Base-by-base conservation (phyloP, 805 yeast genomes). In the Saccharomycopsis javanensis region DNA sequence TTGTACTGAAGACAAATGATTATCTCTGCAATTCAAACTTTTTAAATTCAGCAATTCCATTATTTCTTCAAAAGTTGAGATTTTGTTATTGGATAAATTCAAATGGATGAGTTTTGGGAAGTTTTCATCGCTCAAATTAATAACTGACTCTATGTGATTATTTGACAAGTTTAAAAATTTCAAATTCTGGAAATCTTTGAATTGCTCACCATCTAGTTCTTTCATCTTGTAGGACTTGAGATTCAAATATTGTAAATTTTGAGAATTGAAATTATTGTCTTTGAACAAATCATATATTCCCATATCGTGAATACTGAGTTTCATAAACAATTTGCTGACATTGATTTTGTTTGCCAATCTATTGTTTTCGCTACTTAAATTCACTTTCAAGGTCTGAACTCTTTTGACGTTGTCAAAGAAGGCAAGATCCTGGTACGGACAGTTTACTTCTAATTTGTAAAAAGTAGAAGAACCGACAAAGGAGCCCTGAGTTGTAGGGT, bases 91-190 rank as follows among this genome's bases (percentile, higher is more conserved):
- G 25, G 59, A 56, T 6, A 56, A 37, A 48, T 56, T 38, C 35
- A 56, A 46, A 37, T 27, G 20, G 15, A 53, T 31, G 16, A 56
- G 35, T n/a, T 52, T 53, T 31, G 59, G 59, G n/a, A 56, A 46
- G 30, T 45, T 53, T 34, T 30, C n/a, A 30, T 35, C 25, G 4
- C 34, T 31, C 15, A 56, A 34, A 27, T 56, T 53, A n/a, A 8
- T n/a, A 15, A 53, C 30, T 15, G 31, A 25, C 16, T 50, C 33
- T 45, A 56, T 56, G 5, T 52, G 16, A 23, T 56, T 56, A 18
- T 33, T 31, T 23, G 34, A 27, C 10, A 53, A 31, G n/a, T 45
- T 53, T 28, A 56, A 53, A 30, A 28, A n/a, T 42, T 27, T 34
- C 13, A 56, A 42, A 25, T 23, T 16, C 8, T 55, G 56, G n/a